phyloP scores from a whole-genome alignment of 768 basidiomycete species.

The Tylopilus subfusipes region DNA sequence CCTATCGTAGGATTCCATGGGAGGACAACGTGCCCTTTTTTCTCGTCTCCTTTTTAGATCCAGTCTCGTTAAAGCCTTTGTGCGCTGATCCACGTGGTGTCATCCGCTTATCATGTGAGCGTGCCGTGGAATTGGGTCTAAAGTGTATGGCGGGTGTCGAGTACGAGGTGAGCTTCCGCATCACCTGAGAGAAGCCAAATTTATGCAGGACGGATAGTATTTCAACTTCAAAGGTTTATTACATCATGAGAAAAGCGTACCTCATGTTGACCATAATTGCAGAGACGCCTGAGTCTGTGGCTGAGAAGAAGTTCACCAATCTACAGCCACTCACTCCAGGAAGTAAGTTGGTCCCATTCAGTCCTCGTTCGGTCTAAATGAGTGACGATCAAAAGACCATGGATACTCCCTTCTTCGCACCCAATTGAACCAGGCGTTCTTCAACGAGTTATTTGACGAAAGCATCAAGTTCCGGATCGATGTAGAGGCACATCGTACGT shows the following conservation, averaged over 20 bases:
- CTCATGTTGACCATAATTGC: constrained; percentile 7
- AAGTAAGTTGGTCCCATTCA: constrained; percentile 53
- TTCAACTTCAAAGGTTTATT: constrained; percentile 87
- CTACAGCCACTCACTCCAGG: constrained; percentile 86
- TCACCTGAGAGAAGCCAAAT: background rate
- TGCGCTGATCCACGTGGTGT: constrained; percentile 85
- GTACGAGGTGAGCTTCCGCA: constrained; percentile 65
- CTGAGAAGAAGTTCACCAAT: constrained; percentile 72
- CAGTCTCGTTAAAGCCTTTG: constrained; percentile 74
- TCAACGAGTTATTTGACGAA: constrained; percentile 82
- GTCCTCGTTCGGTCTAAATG: background rate
- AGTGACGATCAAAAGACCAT: constrained; percentile 61
- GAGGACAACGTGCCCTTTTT: constrained; percentile 92
- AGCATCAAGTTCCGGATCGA: constrained; percentile 68
- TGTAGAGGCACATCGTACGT: constrained; percentile 83
- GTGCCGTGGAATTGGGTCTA: constrained; percentile 46
- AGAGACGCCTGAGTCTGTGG: constrained; percentile 79
- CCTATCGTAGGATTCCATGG: constrained; percentile 88
- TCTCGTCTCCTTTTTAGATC: constrained; percentile 86
- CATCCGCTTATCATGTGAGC: constrained; percentile 54
- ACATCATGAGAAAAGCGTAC: background rate
- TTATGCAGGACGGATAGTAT: constrained; percentile 54
- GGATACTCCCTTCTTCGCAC: constrained; percentile 93
- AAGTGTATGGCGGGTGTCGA: constrained; percentile 85
- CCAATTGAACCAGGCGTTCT: constrained; percentile 85